Base-by-base conservation (phyloP, 345 rosid genomes). In the Salix koriyanagi region DNA sequence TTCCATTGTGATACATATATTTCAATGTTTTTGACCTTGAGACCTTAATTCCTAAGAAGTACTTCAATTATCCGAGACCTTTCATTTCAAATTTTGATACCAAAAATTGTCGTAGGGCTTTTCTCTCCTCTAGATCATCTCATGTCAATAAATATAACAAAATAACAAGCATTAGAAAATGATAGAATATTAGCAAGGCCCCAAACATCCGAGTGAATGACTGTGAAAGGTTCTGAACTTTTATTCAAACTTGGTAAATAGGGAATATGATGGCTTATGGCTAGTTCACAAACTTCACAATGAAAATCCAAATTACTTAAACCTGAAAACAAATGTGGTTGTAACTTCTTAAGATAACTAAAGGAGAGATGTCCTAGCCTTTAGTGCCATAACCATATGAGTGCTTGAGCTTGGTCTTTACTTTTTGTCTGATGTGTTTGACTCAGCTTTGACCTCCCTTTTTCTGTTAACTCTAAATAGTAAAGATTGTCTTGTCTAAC, bases 221-320 rank as follows among this genome's bases (percentile, higher is more conserved):
- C 32, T 25, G 41, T 1, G 16, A 70, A 46, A 13, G 37, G 73
- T 10, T 28, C 14, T 5, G 12, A 25, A 46, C 25, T 12, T 70
- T 28, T 70, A 70, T 48, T 70, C 23, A 18, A 70, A 70, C 73
- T 70, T 26, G 23, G 39, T 2, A 70, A 70, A 70, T 41, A 46
- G 9, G 73, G 18, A 39, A 68, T 21, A 23, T 16, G 30, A 12
- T 68, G 52, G 18, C 32, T n/a, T 19, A 23, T 68, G 0, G 26
- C 54, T 15, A 37, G 1, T 41, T 68, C 50, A 68, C 34, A 68
- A 39, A 68, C 13, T 8, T 42, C 12, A 19, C 52, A 68, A 68
- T 18, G 52, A 8, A 68, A 42, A 19, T 14, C 4, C 16, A 28
- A 68, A 37, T 37, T 37, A 18, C 41, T 68, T 30, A 28, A 28